Conservation (phyloP, 106 monocot species). For the Triglochin maritima region DNA sequence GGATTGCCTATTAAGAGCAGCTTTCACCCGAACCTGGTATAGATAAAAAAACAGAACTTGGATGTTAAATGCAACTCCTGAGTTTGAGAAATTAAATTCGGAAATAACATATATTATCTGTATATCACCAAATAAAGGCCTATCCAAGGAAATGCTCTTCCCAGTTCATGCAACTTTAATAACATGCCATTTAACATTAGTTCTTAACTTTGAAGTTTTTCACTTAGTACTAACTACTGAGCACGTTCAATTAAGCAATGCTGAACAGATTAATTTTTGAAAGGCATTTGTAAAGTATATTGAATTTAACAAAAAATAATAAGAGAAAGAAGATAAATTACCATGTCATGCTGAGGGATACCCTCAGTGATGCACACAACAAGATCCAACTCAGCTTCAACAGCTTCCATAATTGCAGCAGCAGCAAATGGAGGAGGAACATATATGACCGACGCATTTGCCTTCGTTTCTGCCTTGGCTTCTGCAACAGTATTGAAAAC, state of each 20-base stretch:
- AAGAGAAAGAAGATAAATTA: neutral
- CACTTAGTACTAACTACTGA: too few relatives aligned
- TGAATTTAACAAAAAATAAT: neutral
- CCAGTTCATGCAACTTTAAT: too few relatives aligned
- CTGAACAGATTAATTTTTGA: too few relatives aligned
- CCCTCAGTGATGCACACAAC: constrained; percentile 53
- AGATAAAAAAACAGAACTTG: neutral
- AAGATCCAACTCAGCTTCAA: constrained; percentile 92
- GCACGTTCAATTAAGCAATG: too few relatives aligned
- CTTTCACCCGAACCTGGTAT: constrained; percentile 83
- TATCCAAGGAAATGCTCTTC: too few relatives aligned
- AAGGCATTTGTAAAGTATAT: too few relatives aligned
- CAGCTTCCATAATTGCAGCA: constrained; percentile 87
- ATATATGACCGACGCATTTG: constrained; percentile 92
- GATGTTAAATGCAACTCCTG: too few relatives aligned
- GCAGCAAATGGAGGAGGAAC: constrained; percentile 95
- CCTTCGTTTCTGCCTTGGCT: constrained; percentile 94
- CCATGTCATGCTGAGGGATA: constrained; percentile 92
- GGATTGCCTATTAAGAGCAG: constrained; percentile 91
- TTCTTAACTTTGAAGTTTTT: too few relatives aligned
- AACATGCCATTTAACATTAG: too few relatives aligned
- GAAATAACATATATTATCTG: too few relatives aligned
- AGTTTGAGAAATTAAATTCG: too few relatives aligned
- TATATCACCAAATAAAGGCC: too few relatives aligned
- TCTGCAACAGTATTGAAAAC: constrained; percentile 90